Evolutionary conservation across 176 grass and related monocot species (phyloP), one percentile per base, ranked within the genome.

Genomic region (Aegilops sharonensis): DNA sequence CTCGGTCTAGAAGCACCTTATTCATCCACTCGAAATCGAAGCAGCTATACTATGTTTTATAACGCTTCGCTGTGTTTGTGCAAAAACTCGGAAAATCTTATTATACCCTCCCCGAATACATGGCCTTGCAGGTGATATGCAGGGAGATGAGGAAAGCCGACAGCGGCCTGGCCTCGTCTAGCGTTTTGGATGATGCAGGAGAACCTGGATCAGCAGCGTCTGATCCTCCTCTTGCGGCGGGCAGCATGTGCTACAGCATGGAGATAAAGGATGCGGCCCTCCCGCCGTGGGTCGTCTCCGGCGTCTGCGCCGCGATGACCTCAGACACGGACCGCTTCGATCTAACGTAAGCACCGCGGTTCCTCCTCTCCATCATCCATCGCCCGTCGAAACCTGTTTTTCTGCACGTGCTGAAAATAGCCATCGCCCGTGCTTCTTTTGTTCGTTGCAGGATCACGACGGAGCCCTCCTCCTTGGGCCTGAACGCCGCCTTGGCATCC

Each of bases 71-170:
- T 52, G 5, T 54, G 50, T 54, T 54, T 54, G 15, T 18, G 50
- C 50, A 18, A 54, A 54, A 54, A 18, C 50, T 54, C 5, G 15
- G 50, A 50, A 50, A 50, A 50, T 50, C 13, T 50, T 1, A 15
- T 50, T 1, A 15, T 50, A 15, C 15, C 52, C 35, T 34, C 57
- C 18, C 11, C 35, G 75, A 60, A 42, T 0, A 21, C 17, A 27
- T 83, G 4, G 21, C 68, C 45, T 35, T 80, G 73, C 85, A 99
- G 94, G 92, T 99, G 52, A 90, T 79, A 89, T 99, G 94, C 71
- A 92, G 88, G 87, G 97, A 99, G 89, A 92, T 94, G 85, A 95
- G 90, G 84, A 94, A 88, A 88, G 97, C 92, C 25, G 89, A 93
- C 80, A 85, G 78, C 27, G 79, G 88, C 5, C 18, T 72, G 54